Conservation (phyloP, 306 rosid species). For the Lupinus albus region DNA sequence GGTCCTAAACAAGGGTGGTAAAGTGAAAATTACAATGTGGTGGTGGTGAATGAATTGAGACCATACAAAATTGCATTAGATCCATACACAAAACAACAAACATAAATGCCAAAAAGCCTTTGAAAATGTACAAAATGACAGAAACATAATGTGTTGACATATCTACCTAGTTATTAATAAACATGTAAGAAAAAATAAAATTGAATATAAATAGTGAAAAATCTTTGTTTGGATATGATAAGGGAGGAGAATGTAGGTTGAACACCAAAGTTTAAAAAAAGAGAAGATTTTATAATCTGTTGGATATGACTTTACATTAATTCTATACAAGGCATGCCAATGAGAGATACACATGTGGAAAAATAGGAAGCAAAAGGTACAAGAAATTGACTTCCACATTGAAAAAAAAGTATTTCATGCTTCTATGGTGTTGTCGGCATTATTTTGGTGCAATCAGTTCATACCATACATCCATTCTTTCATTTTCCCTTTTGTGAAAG, state of each 20-base stretch:
- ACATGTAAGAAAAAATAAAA: background rate
- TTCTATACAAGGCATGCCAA: constrained; percentile 55
- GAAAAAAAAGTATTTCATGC: constrained; percentile 52
- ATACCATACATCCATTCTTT: constrained; percentile 47
- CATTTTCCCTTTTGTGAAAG: constrained; percentile 26
- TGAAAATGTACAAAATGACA: constrained; percentile 36
- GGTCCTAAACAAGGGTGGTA: background rate
- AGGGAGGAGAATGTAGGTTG: constrained; percentile 37
- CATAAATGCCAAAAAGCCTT: constrained; percentile 39
- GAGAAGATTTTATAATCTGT: constrained; percentile 44
- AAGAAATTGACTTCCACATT: constrained; percentile 57
- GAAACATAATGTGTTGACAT: constrained; percentile 28
- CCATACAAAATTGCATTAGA: constrained; percentile 15
- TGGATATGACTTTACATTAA: constrained; percentile 46
- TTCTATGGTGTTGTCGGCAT: constrained; percentile 63
- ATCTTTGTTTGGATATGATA: constrained; percentile 51
- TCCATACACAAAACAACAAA: constrained; percentile 41
- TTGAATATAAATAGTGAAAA: constrained; percentile 19
- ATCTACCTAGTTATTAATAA: constrained; percentile 2
- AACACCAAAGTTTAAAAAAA: constrained; percentile 38
- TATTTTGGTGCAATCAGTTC: constrained; percentile 55
- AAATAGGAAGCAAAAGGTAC: constrained; percentile 21
- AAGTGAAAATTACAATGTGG: background rate
- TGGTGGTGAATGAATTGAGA: constrained; percentile 32
- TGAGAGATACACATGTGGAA: constrained; percentile 42